These are phyloP conservation scores for Lanmaoa pseudosensibilis DNA, from an alignment of 768 basidiomycete genomes.

Conservation along the genomic window DNA sequence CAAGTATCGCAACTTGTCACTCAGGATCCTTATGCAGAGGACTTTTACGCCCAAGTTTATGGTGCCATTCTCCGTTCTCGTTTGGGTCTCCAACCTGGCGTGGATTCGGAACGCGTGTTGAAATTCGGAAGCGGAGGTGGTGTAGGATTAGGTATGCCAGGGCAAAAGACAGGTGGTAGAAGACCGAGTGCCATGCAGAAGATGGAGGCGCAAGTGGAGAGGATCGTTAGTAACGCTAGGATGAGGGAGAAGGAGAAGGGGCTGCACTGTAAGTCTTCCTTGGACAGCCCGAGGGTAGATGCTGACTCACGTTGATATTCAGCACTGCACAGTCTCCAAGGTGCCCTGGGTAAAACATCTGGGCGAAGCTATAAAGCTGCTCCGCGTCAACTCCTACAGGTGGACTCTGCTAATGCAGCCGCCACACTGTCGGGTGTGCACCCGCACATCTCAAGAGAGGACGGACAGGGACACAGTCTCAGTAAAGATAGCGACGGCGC, in stretches of 20 bases:
- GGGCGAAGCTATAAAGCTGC: conserved; percentile 93
- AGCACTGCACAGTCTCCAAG: conserved; percentile 81
- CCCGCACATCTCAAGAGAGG: conserved; percentile 54
- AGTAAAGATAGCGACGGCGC: conserved; percentile 49
- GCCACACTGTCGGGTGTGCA: conserved; percentile 43
- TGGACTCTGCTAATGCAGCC: conserved; percentile 53
- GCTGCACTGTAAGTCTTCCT: conserved; percentile 45
- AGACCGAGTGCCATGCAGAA: conserved; percentile 86
- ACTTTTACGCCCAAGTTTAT: conserved; percentile 98
- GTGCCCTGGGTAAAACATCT: conserved; percentile 92
- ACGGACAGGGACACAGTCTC: conserved; percentile 30
- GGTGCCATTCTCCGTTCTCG: conserved; percentile 80
- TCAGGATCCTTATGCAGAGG: conserved; percentile 95
- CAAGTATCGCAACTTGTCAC: conserved; percentile 98
- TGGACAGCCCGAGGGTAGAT: not conserved
- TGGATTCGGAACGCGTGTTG: conserved; percentile 71
- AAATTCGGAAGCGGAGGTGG: conserved; percentile 89
- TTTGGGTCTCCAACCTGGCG: conserved; percentile 61
- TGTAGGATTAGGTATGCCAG: conserved; percentile 59
- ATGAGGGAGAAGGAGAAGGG: conserved; percentile 85
- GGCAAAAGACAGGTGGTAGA: conserved; percentile 57
- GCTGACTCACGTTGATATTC: conserved; percentile 10
- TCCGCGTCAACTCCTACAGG: conserved; percentile 93
- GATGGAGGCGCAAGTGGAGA: conserved; percentile 94
- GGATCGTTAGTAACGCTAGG: conserved; percentile 90